phyloP scores from a whole-genome alignment of 73 alveolate species.

The Tetrahymena elliotti region DNA sequence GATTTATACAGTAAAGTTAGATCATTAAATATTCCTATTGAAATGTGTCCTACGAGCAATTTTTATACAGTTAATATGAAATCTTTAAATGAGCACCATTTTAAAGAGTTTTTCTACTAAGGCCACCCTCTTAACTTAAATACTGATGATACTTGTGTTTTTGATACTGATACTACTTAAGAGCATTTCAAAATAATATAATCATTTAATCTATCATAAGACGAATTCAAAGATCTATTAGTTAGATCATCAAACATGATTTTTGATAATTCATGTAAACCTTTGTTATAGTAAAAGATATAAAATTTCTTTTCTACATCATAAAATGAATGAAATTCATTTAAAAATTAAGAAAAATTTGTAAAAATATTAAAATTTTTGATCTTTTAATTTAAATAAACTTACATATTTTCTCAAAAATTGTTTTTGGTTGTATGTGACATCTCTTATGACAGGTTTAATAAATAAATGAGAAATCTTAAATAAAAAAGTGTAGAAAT shows the following conservation, averaged over 20 bases:
- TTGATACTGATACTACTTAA: not conserved
- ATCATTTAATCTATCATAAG: not conserved
- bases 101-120: not conserved
- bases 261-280: not conserved
- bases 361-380: too few relatives aligned
- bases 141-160: not conserved
- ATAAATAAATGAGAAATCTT: too few relatives aligned
- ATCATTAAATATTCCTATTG: conserved; percentile 61
- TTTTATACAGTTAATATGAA: conserved; percentile 42
- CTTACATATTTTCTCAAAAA: too few relatives aligned
- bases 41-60: conserved; percentile 70
- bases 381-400: too few relatives aligned
- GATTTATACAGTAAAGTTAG: conserved; percentile 31
- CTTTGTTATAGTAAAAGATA: not conserved
- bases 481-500: too few relatives aligned
- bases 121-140: not conserved
- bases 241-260: not conserved
- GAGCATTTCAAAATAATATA: not conserved
- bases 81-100: not conserved
- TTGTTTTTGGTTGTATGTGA: too few relatives aligned
- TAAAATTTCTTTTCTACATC: not conserved
- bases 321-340: not conserved
- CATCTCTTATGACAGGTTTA: too few relatives aligned
- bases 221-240: not conserved
- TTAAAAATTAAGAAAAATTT: too few relatives aligned